Base-by-base conservation (phyloP, 331 rosid genomes). In the Rhamnella rubrinervis region DNA sequence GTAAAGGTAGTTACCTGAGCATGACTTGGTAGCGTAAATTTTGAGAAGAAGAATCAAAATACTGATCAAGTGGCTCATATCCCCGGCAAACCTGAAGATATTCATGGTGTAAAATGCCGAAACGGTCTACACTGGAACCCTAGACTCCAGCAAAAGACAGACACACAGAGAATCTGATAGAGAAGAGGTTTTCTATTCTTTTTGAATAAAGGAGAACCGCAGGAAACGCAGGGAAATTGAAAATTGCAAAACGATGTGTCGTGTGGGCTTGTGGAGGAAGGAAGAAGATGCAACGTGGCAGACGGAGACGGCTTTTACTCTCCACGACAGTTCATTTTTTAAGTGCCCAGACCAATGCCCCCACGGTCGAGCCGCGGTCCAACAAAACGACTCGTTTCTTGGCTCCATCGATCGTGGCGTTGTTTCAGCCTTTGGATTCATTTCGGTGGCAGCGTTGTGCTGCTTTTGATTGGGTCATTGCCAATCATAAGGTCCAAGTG, bases 21-120 rank as follows among this genome's bases (percentile, higher is more conserved):
- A 92, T 18, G 97, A 89, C 77, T 86, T 95, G 65, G 91, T 92
- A 8, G 98, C 88, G 80, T 91, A 91, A 78, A 93, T 89, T 85
- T 91, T 87, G 88, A 89, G 98, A 25, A 89, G 88, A 14, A 90
- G 88, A 40, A 87, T 87, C 60, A 91, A 55, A 77, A 92, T 89
- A 78, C 98, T 92, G 83, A 86, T 71, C 65, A 92, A 79, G 77
- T 92, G 98, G 28, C 88, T 87, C 91, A 92, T 84, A 37, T 89
- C 98, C 14, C 98, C 98, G 66, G 89, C 87, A 76, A 92, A 78
- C 77, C 96, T 87, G 87, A 92, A 92, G 83, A 79, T 75, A 53
- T 92, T 92, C 98, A 89, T 92, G 82, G 78, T 66, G 70, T 9
- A 59, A 39, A 35, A 40, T 62, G 35, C 11, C 65, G 41, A 71